Evolutionary conservation across 2,329 filamentous ascomycete species (phyloP), one percentile per base, ranked within the genome.

Genomic region (Scortechinia acanthostroma): DNA sequence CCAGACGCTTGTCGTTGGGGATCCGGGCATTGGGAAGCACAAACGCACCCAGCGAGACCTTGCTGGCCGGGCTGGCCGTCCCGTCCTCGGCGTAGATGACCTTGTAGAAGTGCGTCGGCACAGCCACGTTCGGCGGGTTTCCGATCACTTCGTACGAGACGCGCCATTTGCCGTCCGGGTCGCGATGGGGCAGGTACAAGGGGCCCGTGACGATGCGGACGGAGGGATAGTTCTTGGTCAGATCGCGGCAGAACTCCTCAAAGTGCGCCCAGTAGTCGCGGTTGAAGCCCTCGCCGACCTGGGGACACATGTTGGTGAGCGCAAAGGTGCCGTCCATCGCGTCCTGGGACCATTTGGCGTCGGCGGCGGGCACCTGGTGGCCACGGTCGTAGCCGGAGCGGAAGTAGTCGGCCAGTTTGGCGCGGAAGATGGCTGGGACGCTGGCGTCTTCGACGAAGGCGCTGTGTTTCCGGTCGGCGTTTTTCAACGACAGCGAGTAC

Each of bases 251-350:
- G 59, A 97, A 98, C 59, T 96, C 91, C 69, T 98, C 93, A 53
- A 98, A 91, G 64, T 98, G 93, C 28, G 93, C 87, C 93, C 93
- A 98, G 77, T 98, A 98, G 69, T 98, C 93, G 44, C 93, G 79
- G 70, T 98, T 98, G 75, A 98, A 98, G 48, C 93, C 93, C 60
- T 96, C 89, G 53, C 93, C 93, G 22, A 98, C 93, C 69, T 98
- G 93, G 22, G 93, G 93, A 60, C 91, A 95, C 91, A 98, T 98
- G 70, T 98, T 98, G 60, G 77, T 85, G 46, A 98, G 76, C 58
- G 80, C 84, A 60, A 98, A 98, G 2, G 93, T 98, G 47, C 88
- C 88, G 66, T 98, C 82, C 89, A 98, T 95, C 51, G 93, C 91
- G 25, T 77, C 65, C 66, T 98, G 93, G 50, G 83, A 88, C 91